These are phyloP conservation scores for Arthromyces matolae DNA, from an alignment of 768 basidiomycete genomes.

Conservation along the genomic window DNA sequence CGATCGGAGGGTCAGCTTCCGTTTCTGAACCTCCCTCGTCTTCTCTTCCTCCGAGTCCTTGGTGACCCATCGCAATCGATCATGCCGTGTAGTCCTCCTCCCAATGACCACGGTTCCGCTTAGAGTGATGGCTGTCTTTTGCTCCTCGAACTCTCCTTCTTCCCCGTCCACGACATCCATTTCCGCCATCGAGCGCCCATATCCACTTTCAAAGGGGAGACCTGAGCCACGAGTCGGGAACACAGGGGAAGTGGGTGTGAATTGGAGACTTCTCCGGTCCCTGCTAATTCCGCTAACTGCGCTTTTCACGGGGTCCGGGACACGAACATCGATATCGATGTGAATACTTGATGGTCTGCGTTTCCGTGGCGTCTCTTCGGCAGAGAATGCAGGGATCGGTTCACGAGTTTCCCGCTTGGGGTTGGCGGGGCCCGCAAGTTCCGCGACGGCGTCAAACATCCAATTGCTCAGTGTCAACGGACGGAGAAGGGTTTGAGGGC, in stretches of 20 bases:
- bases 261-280: conserved; percentile 55
- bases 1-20: conserved; percentile 1
- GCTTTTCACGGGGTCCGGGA: conserved; percentile 1
- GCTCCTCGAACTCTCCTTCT: conserved; percentile 34
- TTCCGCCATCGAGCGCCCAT: conserved; percentile 6
- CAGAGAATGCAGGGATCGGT: conserved; percentile 33
- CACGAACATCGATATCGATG: conserved; percentile 18
- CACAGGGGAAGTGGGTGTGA: conserved; percentile 53
- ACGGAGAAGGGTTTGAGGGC: conserved; percentile 41
- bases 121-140: conserved; percentile 39
- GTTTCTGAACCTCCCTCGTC: conserved; percentile 3
- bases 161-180: conserved; percentile 18
- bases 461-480: conserved; percentile 69
- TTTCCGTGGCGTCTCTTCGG: conserved; percentile 2
- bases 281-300: conserved; percentile 13
- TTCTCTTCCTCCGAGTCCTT: conserved; percentile 12
- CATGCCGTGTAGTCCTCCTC: conserved; percentile 21
- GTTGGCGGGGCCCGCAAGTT: conserved; percentile 42
- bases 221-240: conserved; percentile 21
- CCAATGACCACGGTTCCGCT: conserved; percentile 34
- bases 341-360: conserved; percentile 21
- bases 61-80: conserved; percentile 24
- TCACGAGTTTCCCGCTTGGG: conserved; percentile 17
- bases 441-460: conserved; percentile 80
- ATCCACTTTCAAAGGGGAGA: conserved; percentile 3